Percentiles rank a stretch among this genome's conserved stretches.
These are phyloP conservation scores for Abrus pulchellus DNA, from an alignment of 306 rosid species.

Conservation along the genomic window DNA sequence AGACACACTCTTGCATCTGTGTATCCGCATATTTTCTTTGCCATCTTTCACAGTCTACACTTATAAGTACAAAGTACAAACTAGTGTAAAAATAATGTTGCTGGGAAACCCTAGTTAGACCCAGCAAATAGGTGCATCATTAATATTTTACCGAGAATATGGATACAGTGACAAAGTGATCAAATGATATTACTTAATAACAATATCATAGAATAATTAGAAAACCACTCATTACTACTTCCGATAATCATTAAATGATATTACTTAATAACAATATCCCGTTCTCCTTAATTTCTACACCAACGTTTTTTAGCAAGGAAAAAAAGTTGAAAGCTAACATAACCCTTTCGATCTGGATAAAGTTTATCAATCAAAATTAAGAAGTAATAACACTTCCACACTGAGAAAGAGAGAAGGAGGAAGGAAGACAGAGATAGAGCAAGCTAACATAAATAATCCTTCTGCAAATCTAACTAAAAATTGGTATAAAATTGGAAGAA, in stretches of 20 bases:
- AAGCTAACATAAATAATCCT: slow-evolving; percentile 41
- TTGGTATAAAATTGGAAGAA: slow-evolving; percentile 30
- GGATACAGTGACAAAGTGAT: slow-evolving; percentile 28
- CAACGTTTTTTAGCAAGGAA: slow-evolving; percentile 1
- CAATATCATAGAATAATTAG: slow-evolving; percentile 27
- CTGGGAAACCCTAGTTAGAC: slow-evolving; percentile 48
- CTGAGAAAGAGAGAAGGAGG: slow-evolving; percentile 11
- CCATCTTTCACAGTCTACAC: background rate
- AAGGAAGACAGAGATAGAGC: slow-evolving; percentile 15
- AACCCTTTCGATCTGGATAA: slow-evolving; percentile 21
- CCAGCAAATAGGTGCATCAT: slow-evolving; percentile 39
- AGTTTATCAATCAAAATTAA: slow-evolving; percentile 37
- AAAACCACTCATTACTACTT: slow-evolving; percentile 36
- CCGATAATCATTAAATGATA: slow-evolving; percentile 14
- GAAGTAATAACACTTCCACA: slow-evolving; percentile 35
- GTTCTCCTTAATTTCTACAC: slow-evolving; percentile 25
- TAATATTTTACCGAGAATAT: slow-evolving; percentile 9
- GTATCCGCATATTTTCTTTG: background rate
- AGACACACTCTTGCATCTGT: background rate
- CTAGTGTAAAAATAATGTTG: slow-evolving; percentile 3
- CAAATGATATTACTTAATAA: slow-evolving; percentile 18
- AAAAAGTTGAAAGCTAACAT: slow-evolving; percentile 2
- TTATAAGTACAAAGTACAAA: background rate
- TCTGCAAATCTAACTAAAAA: slow-evolving; percentile 41
- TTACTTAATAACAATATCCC: background rate